phyloP scores from a whole-genome alignment of 768 basidiomycete genomes.

The Suillus luteus region DNA sequence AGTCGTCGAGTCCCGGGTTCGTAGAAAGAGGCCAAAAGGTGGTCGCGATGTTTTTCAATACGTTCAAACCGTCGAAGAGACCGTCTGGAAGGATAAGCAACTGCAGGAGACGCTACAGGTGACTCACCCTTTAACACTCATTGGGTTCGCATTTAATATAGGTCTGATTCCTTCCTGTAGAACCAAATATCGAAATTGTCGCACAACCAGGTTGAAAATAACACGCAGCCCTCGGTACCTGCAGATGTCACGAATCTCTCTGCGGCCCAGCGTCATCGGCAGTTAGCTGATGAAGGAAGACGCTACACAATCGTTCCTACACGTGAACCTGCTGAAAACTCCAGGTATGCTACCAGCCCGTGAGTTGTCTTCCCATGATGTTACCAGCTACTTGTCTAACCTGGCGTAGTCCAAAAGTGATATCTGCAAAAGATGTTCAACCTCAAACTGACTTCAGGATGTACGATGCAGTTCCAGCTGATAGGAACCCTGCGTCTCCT shows the following conservation, averaged over 20 bases:
- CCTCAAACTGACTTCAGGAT: conserved; percentile 54
- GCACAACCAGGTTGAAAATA: conserved; percentile 35
- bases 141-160: neutral
- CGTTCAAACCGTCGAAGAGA: conserved; percentile 74
- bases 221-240: conserved; percentile 19
- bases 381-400: neutral
- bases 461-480: conserved; percentile 68
- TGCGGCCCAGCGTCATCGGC: conserved; percentile 21
- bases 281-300: conserved; percentile 40
- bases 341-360: conserved; percentile 39
- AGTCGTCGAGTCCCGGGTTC: conserved; percentile 66
- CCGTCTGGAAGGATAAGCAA: conserved; percentile 64
- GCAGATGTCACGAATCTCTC: conserved; percentile 17
- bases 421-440: conserved; percentile 52
- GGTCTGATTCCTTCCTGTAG: conserved; percentile 32
- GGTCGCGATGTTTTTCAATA: conserved; percentile 72
- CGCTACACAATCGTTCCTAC: conserved; percentile 55
- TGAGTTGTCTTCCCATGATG: conserved; percentile 28
- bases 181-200: conserved; percentile 59
- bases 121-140: conserved; percentile 15
- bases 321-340: conserved; percentile 22
- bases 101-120: conserved; percentile 66
- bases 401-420: conserved; percentile 51
- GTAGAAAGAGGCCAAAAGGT: conserved; percentile 61
- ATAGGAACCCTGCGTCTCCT: conserved; percentile 31